Percentiles rank a stretch among this genome's conserved stretches.
phyloP scores from a whole-genome alignment of 352 stramenopile genomes.

The Pythium guiyangense region DNA sequence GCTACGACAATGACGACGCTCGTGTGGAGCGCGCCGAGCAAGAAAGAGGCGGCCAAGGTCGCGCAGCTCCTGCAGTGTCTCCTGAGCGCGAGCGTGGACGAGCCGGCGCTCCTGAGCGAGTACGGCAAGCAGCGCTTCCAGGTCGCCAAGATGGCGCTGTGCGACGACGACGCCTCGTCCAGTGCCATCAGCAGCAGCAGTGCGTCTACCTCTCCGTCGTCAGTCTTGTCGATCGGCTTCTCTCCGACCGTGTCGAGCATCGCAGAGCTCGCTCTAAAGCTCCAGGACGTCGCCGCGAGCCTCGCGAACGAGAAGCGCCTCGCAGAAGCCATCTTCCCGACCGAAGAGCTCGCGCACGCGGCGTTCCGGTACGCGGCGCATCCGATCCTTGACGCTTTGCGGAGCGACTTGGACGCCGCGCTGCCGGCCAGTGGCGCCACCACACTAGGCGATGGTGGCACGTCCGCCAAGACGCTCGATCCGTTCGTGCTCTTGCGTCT shows the following conservation, averaged over 20 bases:
- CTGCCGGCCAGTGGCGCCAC: constrained; percentile 12
- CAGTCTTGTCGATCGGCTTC: constrained; percentile 26
- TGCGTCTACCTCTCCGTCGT: constrained; percentile 6
- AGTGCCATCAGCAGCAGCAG: neutral
- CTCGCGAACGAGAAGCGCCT: no score
- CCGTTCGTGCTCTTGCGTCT: constrained; percentile 57
- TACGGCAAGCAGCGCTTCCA: constrained; percentile 73
- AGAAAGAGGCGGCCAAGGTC: constrained; percentile 45
- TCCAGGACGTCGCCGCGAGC: constrained; percentile 46
- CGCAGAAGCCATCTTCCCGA: no score
- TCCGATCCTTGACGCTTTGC: constrained; percentile 53
- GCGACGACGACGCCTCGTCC: constrained; percentile 15
- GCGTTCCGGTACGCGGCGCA: no score
- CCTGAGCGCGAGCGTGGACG: constrained; percentile 45
- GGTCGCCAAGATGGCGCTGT: constrained; percentile 48
- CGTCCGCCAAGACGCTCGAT: constrained; percentile 19
- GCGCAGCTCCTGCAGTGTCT: constrained; percentile 62
- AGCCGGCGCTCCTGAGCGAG: constrained; percentile 46
- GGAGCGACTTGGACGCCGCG: constrained; percentile 30
- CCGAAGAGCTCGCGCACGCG: no score
- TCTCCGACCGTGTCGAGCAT: constrained; percentile 21
- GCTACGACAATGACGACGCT: constrained; percentile 12
- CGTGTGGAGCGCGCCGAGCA: constrained; percentile 43
- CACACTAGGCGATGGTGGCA: no score
- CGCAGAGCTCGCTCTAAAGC: constrained; percentile 24